Base-by-base conservation (phyloP, 441 rosid species). In the Biscutella auriculata region DNA sequence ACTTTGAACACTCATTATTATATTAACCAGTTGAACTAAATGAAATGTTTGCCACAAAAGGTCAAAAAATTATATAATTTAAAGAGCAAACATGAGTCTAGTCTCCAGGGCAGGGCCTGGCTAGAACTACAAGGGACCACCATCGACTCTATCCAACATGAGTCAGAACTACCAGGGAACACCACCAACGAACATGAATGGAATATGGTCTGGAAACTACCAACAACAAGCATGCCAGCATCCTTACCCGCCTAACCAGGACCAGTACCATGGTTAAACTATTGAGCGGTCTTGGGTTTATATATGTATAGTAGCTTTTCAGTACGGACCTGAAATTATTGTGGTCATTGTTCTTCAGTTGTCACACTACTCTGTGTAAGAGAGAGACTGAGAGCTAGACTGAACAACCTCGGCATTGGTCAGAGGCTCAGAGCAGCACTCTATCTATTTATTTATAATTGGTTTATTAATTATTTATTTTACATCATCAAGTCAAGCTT, bases 61-160 rank as follows among this genome's bases (percentile, higher is more conserved):
- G n/a, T n/a, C n/a, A n/a, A n/a, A n/a, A n/a, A n/a, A n/a, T n/a
- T n/a, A n/a, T n/a, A n/a, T n/a, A n/a, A n/a, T n/a, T n/a, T n/a
- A n/a, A n/a, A n/a, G n/a, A n/a, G n/a, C n/a, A n/a, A n/a, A n/a
- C n/a, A n/a, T n/a, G n/a, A n/a, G n/a, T n/a, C n/a, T n/a, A n/a
- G n/a, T n/a, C n/a, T n/a, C n/a, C n/a, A n/a, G n/a, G n/a, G n/a
- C n/a, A n/a, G n/a, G n/a, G n/a, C n/a, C n/a, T n/a, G n/a, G n/a
- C n/a, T n/a, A 56, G 61, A 56, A 42, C 29, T 41, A 41, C 1
- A 29, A 47, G 8, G 60, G 49, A 8, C 39, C 39, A 40, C 47
- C 60, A 26, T 36, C 47, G 46, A 68, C 68, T 0, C 63, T 59
- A 68, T 43, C 65, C 6, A 62, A 68, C 34, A 58, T 46, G 63